Evolutionary conservation across 805 yeast species (phyloP), one percentile per base, ranked within the genome.

Genomic region (Brettanomyces naardenensis): DNA sequence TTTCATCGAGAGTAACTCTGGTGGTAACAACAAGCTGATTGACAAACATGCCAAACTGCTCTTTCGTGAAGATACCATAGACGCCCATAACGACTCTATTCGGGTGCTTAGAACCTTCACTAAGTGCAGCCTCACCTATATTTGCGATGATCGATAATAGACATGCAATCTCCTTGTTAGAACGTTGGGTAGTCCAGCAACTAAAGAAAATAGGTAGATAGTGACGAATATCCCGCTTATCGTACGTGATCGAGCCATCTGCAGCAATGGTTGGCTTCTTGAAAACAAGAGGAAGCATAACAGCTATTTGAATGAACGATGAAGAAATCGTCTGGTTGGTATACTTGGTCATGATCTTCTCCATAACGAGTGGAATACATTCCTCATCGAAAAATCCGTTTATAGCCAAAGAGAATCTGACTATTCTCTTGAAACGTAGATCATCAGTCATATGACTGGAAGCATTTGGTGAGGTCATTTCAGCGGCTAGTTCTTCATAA

Each of bases 191-290:
- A 2, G 72, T 53, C 95, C 95, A 87, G 31, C 84, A 59, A 43
- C 83, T 77, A 46, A 85, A 84, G 6, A 86, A 53, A 2, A 85
- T 60, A 0, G 89, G 78, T 21, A 85, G 53, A 46, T 79, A 77
- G 44, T 76, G 44, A 6, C 69, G 65, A 10, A 57, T 49, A 44
- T 62, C 66, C 13, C 41, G 33, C 20, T 45, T 40, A 9, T 48
- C 44, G 38, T 54, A 60, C 1, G 28, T 1, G 3, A 45, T 28
- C 2, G 37, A 4, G 1, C 56, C 60, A 32, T 46, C 47, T 2
- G 26, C 6, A 1, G 19, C 25, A 6, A 22, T 39, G 0, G 38
- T 22, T 2, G 60, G 59, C 26, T 45, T 40, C 13, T 57, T 52
- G 37, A 70, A 65, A 3, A 45, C 42, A 11, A 61, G 48, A 1